Base-by-base conservation (phyloP, 2,329 filamentous ascomycete species). In the Trichoderma semiorbis region DNA sequence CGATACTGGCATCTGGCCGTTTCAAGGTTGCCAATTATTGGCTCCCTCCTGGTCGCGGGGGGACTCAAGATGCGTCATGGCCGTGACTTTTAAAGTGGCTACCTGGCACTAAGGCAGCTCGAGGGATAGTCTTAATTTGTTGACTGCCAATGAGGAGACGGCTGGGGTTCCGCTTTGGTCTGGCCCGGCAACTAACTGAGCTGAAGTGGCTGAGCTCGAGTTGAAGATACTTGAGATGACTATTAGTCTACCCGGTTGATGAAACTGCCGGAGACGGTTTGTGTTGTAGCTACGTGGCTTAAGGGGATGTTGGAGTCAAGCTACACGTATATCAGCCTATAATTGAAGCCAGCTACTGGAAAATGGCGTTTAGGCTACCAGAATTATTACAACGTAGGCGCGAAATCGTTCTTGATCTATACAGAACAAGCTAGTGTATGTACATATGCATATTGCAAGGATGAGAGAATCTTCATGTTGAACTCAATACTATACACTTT, bases 51-150 rank as follows among this genome's bases (percentile, higher is more conserved):
- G 14, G 30, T 21, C 28, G 28, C 34, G 32, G 24, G 50, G 14
- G 32, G 34, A n/a, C 18, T 36, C 14, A 12, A 16, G 16, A 24
- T 32, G 65, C 32, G 61, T 50, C 34, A 66, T 64, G 55, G 21
- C 63, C 8, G 16, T 43, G 18, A 18, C n/a, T 28, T 43, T n/a
- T 21, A 43, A 43, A 58, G 32, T 66, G 32, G 63, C 30, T 65
- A 26, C 30, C 47, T 34, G 21, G 16, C 21, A 26, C 63, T 55
- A 28, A 30, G 28, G 30, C 21, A 3, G 61, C 14, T 30, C 4
- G 11, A 43, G 67, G 36, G 65, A 65, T 73, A 65, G 12, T 71
- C 71, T 24, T 72, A 73, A 21, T 75, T 77, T 77, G 24, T 76
- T 78, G 62, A 58, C 75, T 66, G 75, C 75, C 61, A 64, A 50